A percentile compares a stretch with the other conserved stretches of the same genome.
Evolutionary conservation across 1,284 basidiomycete species (phyloP).

Genomic region (Apiotrichum veenhuisii): DNA sequence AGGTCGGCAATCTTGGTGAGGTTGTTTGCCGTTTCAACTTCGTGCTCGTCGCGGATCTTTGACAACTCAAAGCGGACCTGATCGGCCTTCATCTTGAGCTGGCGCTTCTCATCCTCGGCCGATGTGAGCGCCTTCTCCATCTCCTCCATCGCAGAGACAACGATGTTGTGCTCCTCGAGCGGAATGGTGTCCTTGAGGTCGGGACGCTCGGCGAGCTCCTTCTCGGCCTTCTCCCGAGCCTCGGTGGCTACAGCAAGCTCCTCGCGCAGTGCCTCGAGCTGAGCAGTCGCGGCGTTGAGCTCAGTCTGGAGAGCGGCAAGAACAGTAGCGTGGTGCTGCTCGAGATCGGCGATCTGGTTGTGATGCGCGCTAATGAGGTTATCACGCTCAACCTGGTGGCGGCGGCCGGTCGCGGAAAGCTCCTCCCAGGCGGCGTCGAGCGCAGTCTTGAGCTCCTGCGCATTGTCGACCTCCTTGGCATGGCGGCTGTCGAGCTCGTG

Average conservation of each 20-base stretch:
- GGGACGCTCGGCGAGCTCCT: slow-evolving; percentile 16
- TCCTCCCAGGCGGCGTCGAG: slow-evolving; percentile 23
- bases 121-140: slow-evolving; percentile 36
- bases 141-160: slow-evolving; percentile 36
- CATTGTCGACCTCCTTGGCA: slow-evolving; percentile 7
- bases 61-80: slow-evolving; percentile 44
- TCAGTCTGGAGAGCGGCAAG: slow-evolving; percentile 17
- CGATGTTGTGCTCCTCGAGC: slow-evolving; percentile 25
- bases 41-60: slow-evolving; percentile 38
- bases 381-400: slow-evolving; percentile 23
- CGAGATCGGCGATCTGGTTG: slow-evolving; percentile 19
- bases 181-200: slow-evolving; percentile 14
- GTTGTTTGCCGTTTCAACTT: slow-evolving; percentile 30
- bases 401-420: slow-evolving; percentile 12
- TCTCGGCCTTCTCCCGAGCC: slow-evolving; percentile 19
- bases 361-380: slow-evolving; percentile 24
- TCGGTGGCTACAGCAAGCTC: slow-evolving; percentile 14
- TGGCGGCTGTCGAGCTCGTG: slow-evolving; percentile 21
- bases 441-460: slow-evolving; percentile 14
- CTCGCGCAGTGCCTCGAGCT: slow-evolving; percentile 12
- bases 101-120: slow-evolving; percentile 41
- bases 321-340: slow-evolving; percentile 20
- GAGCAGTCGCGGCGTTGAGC: slow-evolving; percentile 9
- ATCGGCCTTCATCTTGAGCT: slow-evolving; percentile 46
- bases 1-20: slow-evolving; percentile 33